Conservation (phyloP, 331 rosid species). For the Saraca asoca region DNA sequence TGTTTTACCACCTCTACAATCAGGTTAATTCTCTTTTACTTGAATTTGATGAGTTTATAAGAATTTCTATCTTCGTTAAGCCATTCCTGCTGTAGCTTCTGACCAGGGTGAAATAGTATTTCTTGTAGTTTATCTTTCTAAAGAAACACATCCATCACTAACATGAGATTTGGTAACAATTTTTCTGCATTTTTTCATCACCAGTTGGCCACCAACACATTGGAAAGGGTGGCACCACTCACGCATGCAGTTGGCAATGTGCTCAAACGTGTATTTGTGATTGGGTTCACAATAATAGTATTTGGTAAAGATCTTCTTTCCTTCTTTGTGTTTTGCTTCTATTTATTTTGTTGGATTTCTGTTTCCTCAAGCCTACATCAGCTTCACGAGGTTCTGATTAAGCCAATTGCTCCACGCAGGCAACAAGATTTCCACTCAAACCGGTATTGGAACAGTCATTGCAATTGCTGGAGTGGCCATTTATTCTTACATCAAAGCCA, state of each 20-base stretch:
- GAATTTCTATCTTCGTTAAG: not conserved
- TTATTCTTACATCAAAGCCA: slow-evolving; percentile 87
- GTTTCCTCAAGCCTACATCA: not conserved
- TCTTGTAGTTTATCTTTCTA: not conserved
- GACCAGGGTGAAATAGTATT: not conserved
- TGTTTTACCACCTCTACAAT: slow-evolving; percentile 96
- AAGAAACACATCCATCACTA: slow-evolving; percentile 1
- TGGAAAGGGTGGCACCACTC: slow-evolving; percentile 98
- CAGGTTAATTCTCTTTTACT: slow-evolving; percentile 55
- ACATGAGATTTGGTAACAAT: slow-evolving; percentile 22
- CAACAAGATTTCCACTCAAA: slow-evolving; percentile 92
- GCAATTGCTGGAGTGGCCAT: slow-evolving; percentile 93
- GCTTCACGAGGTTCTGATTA: slow-evolving; percentile 17
- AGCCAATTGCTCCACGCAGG: slow-evolving; percentile 49
- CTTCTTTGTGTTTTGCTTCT: slow-evolving; percentile 17
- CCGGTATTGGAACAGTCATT: slow-evolving; percentile 85
- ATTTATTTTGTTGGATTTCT: not conserved
- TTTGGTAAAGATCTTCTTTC: slow-evolving; percentile 61
- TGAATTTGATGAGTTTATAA: not conserved
- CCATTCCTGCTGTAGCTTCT: not conserved
- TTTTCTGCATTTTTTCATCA: slow-evolving; percentile 14
- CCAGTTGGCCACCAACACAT: slow-evolving; percentile 90
- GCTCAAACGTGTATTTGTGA: slow-evolving; percentile 93
- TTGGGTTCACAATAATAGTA: slow-evolving; percentile 77
- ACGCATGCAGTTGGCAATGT: slow-evolving; percentile 98